Conservation (phyloP, 495 filamentous ascomycete species). For the Neurospora sp. region DNA sequence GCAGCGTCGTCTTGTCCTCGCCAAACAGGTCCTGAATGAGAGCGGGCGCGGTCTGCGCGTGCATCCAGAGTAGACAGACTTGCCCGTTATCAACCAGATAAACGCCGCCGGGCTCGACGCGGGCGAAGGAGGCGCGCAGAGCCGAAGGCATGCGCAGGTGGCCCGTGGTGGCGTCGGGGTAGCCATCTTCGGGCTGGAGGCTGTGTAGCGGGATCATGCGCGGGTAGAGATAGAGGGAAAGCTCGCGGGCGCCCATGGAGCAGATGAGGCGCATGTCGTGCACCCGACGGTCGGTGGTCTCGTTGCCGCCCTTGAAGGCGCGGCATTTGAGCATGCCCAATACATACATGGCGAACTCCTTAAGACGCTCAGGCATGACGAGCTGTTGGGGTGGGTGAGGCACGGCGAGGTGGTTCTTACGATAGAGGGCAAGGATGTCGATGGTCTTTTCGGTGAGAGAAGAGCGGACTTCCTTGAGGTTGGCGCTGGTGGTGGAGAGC, state of each 20-base stretch:
- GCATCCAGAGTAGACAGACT: constrained; percentile 81
- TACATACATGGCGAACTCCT: constrained; percentile 96
- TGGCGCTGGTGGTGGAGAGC: constrained; percentile 55
- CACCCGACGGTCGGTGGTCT: constrained; percentile 83
- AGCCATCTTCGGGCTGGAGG: constrained; percentile 76
- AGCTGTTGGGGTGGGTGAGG: constrained; percentile 87
- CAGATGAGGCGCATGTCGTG: constrained; percentile 88
- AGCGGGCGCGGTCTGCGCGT: constrained; percentile 65
- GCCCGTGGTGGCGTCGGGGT: constrained; percentile 71
- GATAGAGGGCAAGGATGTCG: constrained; percentile 86
- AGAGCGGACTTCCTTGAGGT: constrained; percentile 79
- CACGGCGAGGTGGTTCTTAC: constrained; percentile 71
- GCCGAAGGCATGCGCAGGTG: constrained; percentile 72
- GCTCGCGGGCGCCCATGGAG: constrained; percentile 71
- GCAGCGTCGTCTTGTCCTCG: constrained; percentile 57
- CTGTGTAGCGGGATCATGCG: constrained; percentile 88
- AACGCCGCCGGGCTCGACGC: constrained; percentile 89
- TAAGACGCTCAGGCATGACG: constrained; percentile 89
- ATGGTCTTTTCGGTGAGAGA: constrained; percentile 84
- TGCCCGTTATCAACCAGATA: constrained; percentile 98
- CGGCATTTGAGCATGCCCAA: constrained; percentile 85
- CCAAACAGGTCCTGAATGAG: constrained; percentile 88
- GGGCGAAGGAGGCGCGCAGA: constrained; percentile 76
- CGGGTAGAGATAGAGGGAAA: constrained; percentile 91
- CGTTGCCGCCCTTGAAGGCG: constrained; percentile 87